phyloP scores from a whole-genome alignment of 1,139 yeast species.

The Zygoascus sp. region DNA sequence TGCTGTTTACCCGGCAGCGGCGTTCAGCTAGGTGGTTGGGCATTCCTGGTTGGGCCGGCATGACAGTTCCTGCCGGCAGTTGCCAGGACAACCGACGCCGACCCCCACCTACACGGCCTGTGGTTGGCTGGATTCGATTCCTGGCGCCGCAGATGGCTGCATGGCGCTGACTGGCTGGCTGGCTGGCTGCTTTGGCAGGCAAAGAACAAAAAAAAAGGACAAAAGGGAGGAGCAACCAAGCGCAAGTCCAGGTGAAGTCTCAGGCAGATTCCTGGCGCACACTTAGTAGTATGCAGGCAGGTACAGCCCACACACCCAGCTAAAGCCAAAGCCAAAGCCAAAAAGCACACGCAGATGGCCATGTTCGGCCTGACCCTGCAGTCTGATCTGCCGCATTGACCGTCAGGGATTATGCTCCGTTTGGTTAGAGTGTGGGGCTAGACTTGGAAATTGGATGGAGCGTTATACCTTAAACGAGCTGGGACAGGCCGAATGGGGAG shows the following conservation, averaged over 20 bases:
- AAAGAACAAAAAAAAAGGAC: too few relatives aligned
- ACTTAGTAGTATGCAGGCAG: too few relatives aligned
- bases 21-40: not conserved
- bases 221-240: too few relatives aligned
- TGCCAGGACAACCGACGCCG: not conserved
- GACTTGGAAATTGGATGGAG: not conserved
- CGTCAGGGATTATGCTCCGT: slow-evolving; percentile 1
- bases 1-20: slow-evolving; percentile 10
- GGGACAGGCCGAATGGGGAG: too few relatives aligned
- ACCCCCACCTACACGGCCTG: too few relatives aligned
- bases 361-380: not conserved
- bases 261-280: too few relatives aligned
- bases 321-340: not conserved
- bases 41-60: not conserved
- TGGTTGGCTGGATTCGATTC: too few relatives aligned
- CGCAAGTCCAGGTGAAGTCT: too few relatives aligned
- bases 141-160: too few relatives aligned
- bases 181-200: too few relatives aligned
- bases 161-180: too few relatives aligned
- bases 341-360: too few relatives aligned
- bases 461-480: not conserved
- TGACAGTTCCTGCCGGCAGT: not conserved
- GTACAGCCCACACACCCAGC: not conserved
- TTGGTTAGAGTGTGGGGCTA: slow-evolving; percentile 2
- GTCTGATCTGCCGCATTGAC: not conserved